Evolutionary conservation across 805 yeast species (phyloP).

Genomic region (Deakozyma indianensis): DNA sequence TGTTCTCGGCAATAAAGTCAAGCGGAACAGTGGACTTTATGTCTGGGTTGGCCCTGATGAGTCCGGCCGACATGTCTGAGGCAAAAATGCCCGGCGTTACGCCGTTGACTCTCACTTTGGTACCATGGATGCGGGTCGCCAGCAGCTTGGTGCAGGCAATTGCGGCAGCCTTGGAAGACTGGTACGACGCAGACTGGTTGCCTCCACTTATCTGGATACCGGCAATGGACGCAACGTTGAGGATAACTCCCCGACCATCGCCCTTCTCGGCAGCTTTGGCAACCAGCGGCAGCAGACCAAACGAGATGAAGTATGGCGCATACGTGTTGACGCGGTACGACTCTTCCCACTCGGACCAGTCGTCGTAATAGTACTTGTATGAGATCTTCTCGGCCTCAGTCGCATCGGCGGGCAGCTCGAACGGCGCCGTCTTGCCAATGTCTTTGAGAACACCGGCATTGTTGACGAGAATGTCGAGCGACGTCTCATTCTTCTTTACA

Average conservation of each 20-base stretch:
- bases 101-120: constrained; percentile 43
- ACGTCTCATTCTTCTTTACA: constrained; percentile 4
- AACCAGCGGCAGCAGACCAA: constrained; percentile 8
- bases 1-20: constrained; percentile 50
- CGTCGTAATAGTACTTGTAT: constrained; percentile 3
- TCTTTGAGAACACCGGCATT: constrained; percentile 19
- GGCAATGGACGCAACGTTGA: constrained; percentile 43
- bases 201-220: constrained; percentile 24
- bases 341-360: constrained; percentile 7
- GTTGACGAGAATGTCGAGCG: constrained; percentile 21
- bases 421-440: not conserved
- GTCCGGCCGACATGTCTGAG: constrained; percentile 37
- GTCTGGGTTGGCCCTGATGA: constrained; percentile 21
- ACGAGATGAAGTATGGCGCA: constrained; percentile 8
- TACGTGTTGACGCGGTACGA: constrained; percentile 4
- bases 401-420: not conserved
- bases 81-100: constrained; percentile 53
- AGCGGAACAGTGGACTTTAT: constrained; percentile 30
- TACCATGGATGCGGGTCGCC: constrained; percentile 38
- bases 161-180: constrained; percentile 47
- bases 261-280: constrained; percentile 14
- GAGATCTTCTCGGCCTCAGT: constrained; percentile 4
- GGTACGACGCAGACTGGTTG: constrained; percentile 37
- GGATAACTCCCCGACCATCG: constrained; percentile 37
- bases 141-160: constrained; percentile 40